phyloP scores from a whole-genome alignment of 2,329 filamentous ascomycete species.

The Sporothrix schenckii region DNA sequence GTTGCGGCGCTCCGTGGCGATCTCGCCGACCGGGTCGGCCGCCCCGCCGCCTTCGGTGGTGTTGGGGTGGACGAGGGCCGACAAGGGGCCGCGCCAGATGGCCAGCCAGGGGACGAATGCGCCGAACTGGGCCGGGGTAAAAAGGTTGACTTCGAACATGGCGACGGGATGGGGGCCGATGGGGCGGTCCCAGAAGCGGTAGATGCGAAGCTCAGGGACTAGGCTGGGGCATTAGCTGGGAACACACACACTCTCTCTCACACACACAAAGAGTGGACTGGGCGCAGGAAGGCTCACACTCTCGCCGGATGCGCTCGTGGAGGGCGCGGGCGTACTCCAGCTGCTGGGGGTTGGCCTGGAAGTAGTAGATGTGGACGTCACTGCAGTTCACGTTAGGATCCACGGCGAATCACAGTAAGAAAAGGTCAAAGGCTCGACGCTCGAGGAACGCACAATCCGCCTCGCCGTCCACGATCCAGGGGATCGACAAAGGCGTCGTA shows the following conservation, averaged over 20 bases:
- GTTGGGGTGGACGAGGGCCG: constrained; percentile 81
- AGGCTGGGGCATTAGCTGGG: background rate
- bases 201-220: constrained; percentile 86
- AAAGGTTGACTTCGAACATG: constrained; percentile 93
- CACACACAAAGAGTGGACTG: background rate
- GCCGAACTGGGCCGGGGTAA: constrained; percentile 83
- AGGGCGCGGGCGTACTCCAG: constrained; percentile 69
- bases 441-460: constrained; percentile 65
- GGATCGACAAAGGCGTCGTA: constrained; percentile 72
- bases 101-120: constrained; percentile 86
- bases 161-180: constrained; percentile 80
- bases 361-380: constrained; percentile 85
- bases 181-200: constrained; percentile 73
- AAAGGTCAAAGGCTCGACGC: too few relatives aligned
- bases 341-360: constrained; percentile 65
- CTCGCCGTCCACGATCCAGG: constrained; percentile 64
- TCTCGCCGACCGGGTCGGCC: constrained; percentile 37
- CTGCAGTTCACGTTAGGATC: constrained; percentile 42
- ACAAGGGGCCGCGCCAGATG: constrained; percentile 78
- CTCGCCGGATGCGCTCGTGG: constrained; percentile 75
- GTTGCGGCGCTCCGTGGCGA: constrained; percentile 52
- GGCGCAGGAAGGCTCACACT: constrained; percentile 60
- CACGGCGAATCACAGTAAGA: background rate
- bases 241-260: background rate
- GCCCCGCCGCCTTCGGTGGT: constrained; percentile 54